Conservation (phyloP, 1,139 yeast species). For the Zygoascus sp. region DNA sequence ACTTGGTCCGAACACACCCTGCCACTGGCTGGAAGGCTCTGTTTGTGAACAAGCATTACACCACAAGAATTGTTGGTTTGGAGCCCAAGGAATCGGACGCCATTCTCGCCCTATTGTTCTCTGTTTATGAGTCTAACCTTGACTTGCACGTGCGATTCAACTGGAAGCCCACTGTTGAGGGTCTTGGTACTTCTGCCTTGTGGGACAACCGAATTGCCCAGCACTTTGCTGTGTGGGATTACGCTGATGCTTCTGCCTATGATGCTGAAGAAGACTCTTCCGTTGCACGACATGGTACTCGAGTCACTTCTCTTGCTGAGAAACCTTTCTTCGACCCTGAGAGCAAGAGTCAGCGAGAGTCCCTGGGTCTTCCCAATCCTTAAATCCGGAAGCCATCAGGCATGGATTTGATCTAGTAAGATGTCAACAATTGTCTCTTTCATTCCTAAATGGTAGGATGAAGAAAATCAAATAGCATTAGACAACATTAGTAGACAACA, state of each 20-base stretch:
- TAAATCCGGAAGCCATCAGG: no score
- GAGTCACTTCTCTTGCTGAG: constrained; percentile 57
- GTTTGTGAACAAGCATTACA: constrained; percentile 44
- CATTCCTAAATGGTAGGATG: no score
- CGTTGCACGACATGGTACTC: constrained; percentile 52
- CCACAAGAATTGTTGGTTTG: constrained; percentile 44
- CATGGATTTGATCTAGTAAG: no score
- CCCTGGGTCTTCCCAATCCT: constrained; percentile 7
- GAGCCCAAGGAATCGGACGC: constrained; percentile 40
- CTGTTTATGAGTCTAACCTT: constrained; percentile 42
- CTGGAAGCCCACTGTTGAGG: constrained; percentile 48
- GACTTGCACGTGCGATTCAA: constrained; percentile 53
- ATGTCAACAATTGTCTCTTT: no score
- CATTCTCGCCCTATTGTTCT: constrained; percentile 41
- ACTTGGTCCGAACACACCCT: constrained; percentile 49
- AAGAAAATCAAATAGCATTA: no score
- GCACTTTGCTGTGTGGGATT: constrained; percentile 48
- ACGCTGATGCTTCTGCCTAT: constrained; percentile 37
- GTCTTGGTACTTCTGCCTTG: constrained; percentile 51
- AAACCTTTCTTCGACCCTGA: constrained; percentile 48
- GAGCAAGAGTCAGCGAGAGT: constrained; percentile 34
- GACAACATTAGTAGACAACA: no score
- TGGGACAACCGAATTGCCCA: constrained; percentile 57
- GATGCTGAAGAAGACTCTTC: constrained; percentile 14
- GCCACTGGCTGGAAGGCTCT: constrained; percentile 52